Evolutionary conservation across 371 early-diverging fungal species (phyloP), one percentile per base, ranked within the genome.

Genomic region (Mucor saturninus): DNA sequence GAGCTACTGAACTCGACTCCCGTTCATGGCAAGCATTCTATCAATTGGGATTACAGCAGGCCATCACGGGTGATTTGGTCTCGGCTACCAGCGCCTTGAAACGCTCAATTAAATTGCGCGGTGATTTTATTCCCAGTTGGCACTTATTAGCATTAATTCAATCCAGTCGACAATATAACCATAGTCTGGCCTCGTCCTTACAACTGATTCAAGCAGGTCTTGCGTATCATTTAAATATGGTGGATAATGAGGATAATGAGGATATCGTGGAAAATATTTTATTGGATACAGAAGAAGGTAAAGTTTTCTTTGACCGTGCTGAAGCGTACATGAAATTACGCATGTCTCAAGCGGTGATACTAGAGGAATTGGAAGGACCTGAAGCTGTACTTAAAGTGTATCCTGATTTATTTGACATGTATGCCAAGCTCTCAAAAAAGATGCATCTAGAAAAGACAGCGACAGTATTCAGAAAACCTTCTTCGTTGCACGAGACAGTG

Each of bases 91-190:
- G 57, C 2, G 65, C 80, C 0, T 76, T 90, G 10, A 86, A 88
- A 56, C 75, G 85, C 15, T 84, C 93, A 1, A 65, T 95, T 28
- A 70, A 75, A 49, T 61, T 89, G 30, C 83, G 92, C n/a, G 68
- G 88, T 0, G 63, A 77, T 4, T 84, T 87, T 59, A 79, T 90
- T 21, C 85, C 91, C 7, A 89, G 93, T 4, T 97, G 95, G 95
- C 92, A 97, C 69, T 80, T 97, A 21, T 68, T 97, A 14, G 89
- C 88, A 0, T 81, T 96, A 32, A 64, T 95, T 32, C 76, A 91
- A n/a, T 88, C 92, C 5, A 84, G 88, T 4, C 58, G 66, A 37
- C 64, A 60, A 48, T 65, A 61, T n/a, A 21, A 21, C 21, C 49
- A 71, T n/a, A 62, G 69, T 37, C 30, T 69, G 1, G 57, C 72